These are phyloP conservation scores for Tolypocladium tropicale DNA, from an alignment of 2,329 filamentous ascomycete species.

Conservation along the genomic window DNA sequence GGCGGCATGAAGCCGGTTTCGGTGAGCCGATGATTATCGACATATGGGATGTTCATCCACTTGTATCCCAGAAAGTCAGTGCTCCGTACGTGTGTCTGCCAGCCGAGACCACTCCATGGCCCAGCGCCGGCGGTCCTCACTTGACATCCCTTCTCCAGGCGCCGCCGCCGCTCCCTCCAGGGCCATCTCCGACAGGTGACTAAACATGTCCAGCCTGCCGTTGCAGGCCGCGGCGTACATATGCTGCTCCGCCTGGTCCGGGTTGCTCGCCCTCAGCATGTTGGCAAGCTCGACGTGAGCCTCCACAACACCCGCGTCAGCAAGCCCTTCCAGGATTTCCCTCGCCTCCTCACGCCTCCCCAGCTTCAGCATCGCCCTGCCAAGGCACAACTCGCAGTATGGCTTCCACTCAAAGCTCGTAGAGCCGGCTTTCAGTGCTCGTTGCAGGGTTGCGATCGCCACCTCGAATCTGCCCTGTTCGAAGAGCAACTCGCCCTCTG, in stretches of 20 bases:
- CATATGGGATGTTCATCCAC: neutral
- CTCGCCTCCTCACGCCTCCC: constrained; percentile 12
- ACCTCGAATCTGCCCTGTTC: constrained; percentile 11
- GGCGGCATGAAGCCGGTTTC: neutral
- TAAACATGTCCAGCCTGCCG: constrained; percentile 15
- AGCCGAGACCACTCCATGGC: constrained; percentile 24
- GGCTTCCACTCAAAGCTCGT: constrained; percentile 16
- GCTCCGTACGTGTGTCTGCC: constrained; percentile 12
- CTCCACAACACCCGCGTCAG: constrained; percentile 11
- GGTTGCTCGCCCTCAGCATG: constrained; percentile 11
- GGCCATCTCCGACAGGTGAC: constrained; percentile 17
- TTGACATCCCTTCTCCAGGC: constrained; percentile 3
- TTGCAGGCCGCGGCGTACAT: constrained; percentile 15
- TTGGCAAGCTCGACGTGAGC: constrained; percentile 17
- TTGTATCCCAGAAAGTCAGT: constrained; percentile 7
- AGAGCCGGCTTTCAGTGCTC: constrained; percentile 12
- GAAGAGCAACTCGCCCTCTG: constrained; percentile 19
- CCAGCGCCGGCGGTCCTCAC: constrained; percentile 15
- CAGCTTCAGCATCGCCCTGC: constrained; percentile 12
- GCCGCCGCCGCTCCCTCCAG: constrained; percentile 12
- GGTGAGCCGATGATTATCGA: neutral
- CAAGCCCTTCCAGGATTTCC: constrained; percentile 11
- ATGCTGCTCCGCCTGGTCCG: constrained; percentile 12
- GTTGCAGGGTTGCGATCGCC: constrained; percentile 11
- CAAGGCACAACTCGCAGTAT: constrained; percentile 15